Evolutionary conservation across 352 stramenopile genomes (phyloP), one percentile per base, ranked within the genome.

Genomic region (Pythium biforme): DNA sequence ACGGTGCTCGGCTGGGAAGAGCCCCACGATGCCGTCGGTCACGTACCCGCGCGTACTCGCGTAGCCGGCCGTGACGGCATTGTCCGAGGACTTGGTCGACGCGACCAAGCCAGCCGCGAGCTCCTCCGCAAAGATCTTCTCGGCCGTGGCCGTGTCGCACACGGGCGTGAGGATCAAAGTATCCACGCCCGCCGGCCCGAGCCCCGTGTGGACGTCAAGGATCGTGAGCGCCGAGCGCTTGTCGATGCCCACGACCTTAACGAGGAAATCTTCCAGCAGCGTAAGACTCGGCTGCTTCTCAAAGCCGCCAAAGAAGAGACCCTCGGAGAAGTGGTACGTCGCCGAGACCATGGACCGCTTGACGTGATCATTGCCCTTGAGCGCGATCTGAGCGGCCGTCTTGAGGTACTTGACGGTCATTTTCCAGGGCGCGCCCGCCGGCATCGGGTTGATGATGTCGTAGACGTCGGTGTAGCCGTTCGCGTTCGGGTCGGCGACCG

Each of bases 201-300:
- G 75, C 2, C 95, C 95, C 0, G 95, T 98, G 70, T 98, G 95
- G 7, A 98, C 89, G 68, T 98, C 93, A 59, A 98, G 15, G 17
- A 97, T 89, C 9, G 66, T 79, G 55, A 92, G 73, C 19, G 69
- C 72, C 11, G 46, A 68, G 3, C 83, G 23, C 9, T 43, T 39
- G 4, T 66, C 68, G 19, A 89, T 75, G 31, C 82, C 40, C 7
- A 93, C 51, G 34, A 84, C 63, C 31, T 81, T 22, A 17, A 54
- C 34, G 19, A 97, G 66, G 59, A 96, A 96, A 19, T 80, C 20
- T n/a, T 86, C 67, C 0, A 97, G 48, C 26, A 88, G 40, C 41
- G 37, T 49, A 15, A 92, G 70, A 55, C 87, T 95, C 41, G 80
- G 70, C 68, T 98, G 72, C 25, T 84, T 79, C 59, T 94, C 51